These are phyloP conservation scores for Skeletonema potamos DNA, from an alignment of 108 stramenopile genomes.

Conservation along the genomic window DNA sequence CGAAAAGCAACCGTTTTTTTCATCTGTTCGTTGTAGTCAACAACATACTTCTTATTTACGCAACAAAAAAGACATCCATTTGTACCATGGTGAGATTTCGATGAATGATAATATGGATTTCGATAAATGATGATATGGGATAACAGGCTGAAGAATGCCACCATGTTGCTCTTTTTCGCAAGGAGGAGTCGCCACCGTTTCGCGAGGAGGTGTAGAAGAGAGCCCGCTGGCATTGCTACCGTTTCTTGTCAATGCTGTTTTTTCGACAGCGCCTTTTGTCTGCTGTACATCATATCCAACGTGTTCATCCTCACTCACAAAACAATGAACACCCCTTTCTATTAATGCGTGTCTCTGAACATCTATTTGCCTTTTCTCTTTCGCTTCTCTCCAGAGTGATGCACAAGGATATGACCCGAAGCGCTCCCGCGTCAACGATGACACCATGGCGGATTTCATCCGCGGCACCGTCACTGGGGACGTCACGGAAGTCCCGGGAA, in stretches of 20 bases:
- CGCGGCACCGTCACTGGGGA: slow-evolving; percentile 59
- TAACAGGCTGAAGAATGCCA: no score
- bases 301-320: no score
- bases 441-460: slow-evolving; percentile 66
- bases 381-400: slow-evolving; percentile 7
- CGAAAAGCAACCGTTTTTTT: no score
- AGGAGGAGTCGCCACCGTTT: no score
- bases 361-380: background rate
- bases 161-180: no score
- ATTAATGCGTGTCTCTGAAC: background rate
- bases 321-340: background rate
- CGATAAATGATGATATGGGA: no score
- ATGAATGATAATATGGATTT: no score
- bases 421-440: slow-evolving; percentile 76
- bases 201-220: background rate
- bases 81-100: no score
- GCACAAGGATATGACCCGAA: slow-evolving; percentile 74
- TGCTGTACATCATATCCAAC: background rate
- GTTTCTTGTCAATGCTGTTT: background rate
- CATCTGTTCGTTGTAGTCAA: no score
- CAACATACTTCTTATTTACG: no score
- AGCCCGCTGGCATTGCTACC: background rate
- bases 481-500: slow-evolving; percentile 82
- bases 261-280: background rate
- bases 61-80: no score